Evolutionary conservation across 1,139 yeast genomes (phyloP).

Genomic region (Kazachstania sp.): DNA sequence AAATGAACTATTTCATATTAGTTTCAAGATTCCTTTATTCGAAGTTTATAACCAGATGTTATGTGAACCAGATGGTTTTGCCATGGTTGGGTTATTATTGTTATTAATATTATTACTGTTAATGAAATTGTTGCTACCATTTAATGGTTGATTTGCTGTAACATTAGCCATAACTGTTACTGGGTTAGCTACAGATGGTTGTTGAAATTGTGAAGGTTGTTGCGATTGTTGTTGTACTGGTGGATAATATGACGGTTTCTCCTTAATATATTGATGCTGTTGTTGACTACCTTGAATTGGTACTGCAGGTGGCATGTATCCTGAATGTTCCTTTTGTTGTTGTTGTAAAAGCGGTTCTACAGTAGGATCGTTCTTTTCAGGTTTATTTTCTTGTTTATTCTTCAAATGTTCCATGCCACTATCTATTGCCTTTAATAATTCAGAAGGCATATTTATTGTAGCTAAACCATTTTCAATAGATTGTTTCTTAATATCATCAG

Average conservation of each 20-base stretch:
- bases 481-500: conserved; percentile 31
- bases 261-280: conserved; percentile 4
- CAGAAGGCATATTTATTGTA: conserved; percentile 24
- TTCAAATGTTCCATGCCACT: conserved; percentile 26
- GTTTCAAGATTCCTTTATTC: no score
- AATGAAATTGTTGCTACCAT: not conserved
- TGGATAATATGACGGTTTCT: conserved; percentile 4
- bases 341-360: conserved; percentile 30
- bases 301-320: conserved; percentile 10
- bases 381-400: conserved; percentile 13
- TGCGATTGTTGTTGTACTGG: conserved; percentile 2
- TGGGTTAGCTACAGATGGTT: not conserved
- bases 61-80: conserved; percentile 10
- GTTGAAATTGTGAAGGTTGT: not conserved
- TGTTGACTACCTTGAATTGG: conserved; percentile 8
- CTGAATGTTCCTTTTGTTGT: conserved; percentile 18
- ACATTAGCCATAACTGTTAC: not conserved
- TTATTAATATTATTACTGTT: conserved; percentile 4
- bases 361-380: conserved; percentile 22
- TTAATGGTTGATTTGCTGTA: not conserved
- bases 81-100: conserved; percentile 3
- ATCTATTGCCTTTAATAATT: conserved; percentile 25
- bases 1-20: no score
- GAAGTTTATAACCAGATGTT: not conserved
- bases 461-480: conserved; percentile 23